Conservation (phyloP, 768 basidiomycete species). For the Sistotremastrum niveocremeum region DNA sequence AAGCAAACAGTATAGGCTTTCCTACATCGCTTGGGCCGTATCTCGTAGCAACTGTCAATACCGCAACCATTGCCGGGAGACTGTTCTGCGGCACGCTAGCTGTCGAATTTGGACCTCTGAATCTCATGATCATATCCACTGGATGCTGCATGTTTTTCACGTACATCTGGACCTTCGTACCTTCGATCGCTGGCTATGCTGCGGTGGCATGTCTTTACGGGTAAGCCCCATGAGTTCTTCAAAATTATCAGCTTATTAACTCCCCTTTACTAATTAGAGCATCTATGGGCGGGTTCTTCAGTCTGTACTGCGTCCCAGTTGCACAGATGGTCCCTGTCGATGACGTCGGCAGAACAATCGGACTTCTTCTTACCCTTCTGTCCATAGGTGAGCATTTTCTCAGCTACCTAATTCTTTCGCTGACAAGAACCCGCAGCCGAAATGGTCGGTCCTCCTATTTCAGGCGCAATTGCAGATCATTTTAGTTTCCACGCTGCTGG, state of each 20-base stretch:
- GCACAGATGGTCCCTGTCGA: slow-evolving; percentile 46
- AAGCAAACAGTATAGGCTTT: no score
- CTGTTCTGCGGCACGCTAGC: no score
- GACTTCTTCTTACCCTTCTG: slow-evolving; percentile 48
- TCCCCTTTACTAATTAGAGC: slow-evolving; percentile 26
- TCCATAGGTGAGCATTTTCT: slow-evolving; percentile 36
- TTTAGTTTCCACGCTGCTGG: slow-evolving; percentile 42
- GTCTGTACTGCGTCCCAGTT: slow-evolving; percentile 31
- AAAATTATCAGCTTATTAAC: background rate
- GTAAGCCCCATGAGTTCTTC: slow-evolving; percentile 19
- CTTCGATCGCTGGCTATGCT: slow-evolving; percentile 29
- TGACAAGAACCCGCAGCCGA: no score
- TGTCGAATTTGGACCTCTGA: no score
- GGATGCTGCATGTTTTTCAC: slow-evolving; percentile 26
- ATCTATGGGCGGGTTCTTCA: slow-evolving; percentile 39
- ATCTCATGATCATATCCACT: no score
- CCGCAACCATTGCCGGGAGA: no score
- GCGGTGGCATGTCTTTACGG: slow-evolving; percentile 51
- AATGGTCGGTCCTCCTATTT: slow-evolving; percentile 57
- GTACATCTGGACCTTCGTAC: slow-evolving; percentile 57
- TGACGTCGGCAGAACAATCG: slow-evolving; percentile 52
- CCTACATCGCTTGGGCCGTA: no score
- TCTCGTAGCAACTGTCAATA: no score
- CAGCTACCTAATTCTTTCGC: no score
- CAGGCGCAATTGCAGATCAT: slow-evolving; percentile 48